Percentiles rank a stretch among this genome's conserved stretches.
Conservation (phyloP, 441 rosid species). For the Lepidium campestre region DNA sequence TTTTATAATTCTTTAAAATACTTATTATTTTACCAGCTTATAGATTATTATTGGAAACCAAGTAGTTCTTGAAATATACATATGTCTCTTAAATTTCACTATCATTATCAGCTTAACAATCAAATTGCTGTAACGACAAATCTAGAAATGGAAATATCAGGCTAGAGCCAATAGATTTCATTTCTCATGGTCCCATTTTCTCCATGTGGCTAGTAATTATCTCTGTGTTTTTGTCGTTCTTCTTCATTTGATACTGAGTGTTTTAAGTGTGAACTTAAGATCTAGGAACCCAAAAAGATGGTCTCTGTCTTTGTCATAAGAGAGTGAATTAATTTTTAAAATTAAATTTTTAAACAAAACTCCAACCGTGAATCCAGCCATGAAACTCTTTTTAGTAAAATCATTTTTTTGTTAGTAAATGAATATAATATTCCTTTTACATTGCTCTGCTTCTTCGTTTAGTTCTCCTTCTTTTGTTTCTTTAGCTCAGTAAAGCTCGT, state of each 20-base stretch:
- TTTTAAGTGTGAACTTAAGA: constrained; percentile 25
- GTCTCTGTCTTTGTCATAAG: constrained; percentile 22
- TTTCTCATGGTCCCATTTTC: constrained; percentile 14
- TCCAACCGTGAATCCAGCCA: constrained; percentile 31
- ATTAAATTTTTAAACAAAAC: not conserved
- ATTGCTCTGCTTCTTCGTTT: not conserved
- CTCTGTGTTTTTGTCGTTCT: constrained; percentile 13
- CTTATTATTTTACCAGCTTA: no score
- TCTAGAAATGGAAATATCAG: not conserved
- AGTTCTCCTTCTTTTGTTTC: not conserved
- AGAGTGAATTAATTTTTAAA: not conserved
- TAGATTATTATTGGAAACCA: not conserved
- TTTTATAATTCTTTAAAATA: no score
- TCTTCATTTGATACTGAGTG: constrained; percentile 13
- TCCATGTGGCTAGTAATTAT: constrained; percentile 16
- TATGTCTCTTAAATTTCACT: not conserved
- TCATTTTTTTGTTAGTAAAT: not conserved
- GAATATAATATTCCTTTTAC: not conserved
- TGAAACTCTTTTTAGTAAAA: constrained; percentile 3
- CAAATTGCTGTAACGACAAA: not conserved
- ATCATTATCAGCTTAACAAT: not conserved
- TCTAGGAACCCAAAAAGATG: not conserved
- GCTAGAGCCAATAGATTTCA: constrained; percentile 9
- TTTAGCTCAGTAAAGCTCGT: constrained; percentile 5
- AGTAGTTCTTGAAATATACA: not conserved